These are phyloP conservation scores for Xylaria grammica DNA, from an alignment of 495 filamentous ascomycete genomes.

Conservation along the genomic window DNA sequence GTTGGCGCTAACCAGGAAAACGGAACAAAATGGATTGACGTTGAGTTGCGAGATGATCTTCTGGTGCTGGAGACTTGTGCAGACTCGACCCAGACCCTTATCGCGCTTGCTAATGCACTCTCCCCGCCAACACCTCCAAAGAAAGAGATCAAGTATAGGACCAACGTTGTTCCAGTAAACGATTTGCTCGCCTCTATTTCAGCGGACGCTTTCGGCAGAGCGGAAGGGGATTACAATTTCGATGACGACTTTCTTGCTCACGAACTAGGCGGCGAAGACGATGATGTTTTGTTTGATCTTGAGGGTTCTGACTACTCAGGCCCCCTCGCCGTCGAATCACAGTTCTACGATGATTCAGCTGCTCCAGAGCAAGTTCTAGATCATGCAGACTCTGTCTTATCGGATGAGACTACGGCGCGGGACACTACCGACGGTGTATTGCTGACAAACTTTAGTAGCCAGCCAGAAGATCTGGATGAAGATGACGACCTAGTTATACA, in stretches of 20 bases:
- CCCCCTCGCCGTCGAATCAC: conserved; percentile 45
- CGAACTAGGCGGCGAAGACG: conserved; percentile 38
- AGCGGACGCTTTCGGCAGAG: conserved; percentile 74
- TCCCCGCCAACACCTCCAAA: conserved; percentile 81
- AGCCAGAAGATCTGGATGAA: conserved; percentile 28
- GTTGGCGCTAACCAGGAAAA: conserved; percentile 54
- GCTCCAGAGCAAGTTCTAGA: conserved; percentile 48
- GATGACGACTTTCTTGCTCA: conserved; percentile 58
- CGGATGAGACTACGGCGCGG: conserved; percentile 44
- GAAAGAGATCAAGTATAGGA: conserved; percentile 82
- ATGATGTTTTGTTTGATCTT: conserved; percentile 39
- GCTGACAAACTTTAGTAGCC: conserved; percentile 48
- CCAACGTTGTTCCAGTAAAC: conserved; percentile 80
- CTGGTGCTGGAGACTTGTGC: conserved; percentile 93
- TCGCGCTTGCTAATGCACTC: conserved; percentile 78
- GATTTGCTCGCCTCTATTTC: conserved; percentile 91
- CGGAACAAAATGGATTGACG: conserved; percentile 69
- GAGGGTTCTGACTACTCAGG: conserved; percentile 40
- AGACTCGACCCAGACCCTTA: conserved; percentile 93
- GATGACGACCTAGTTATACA: conserved; percentile 65
- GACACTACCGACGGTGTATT: conserved; percentile 64
- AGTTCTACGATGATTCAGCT: conserved; percentile 44
- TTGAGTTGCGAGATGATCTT: conserved; percentile 82
- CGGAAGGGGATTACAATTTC: conserved; percentile 62
- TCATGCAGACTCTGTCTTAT: conserved; percentile 42